phyloP scores from a whole-genome alignment of 2,329 filamentous ascomycete species.

The Fusarium mundagurra region DNA sequence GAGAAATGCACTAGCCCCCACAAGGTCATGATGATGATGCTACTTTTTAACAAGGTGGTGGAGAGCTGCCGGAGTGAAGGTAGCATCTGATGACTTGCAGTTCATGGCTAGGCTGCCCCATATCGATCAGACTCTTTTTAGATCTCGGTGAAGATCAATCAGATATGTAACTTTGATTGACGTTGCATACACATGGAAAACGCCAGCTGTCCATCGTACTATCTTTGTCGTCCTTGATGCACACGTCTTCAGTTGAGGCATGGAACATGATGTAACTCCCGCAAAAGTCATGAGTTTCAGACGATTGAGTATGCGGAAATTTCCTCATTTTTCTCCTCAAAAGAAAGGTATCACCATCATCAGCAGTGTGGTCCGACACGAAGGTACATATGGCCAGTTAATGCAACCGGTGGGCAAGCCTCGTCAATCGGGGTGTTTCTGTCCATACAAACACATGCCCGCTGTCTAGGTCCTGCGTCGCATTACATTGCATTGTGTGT shows the following conservation, averaged over 20 bases:
- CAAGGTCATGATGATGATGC: neutral
- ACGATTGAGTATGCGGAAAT: neutral
- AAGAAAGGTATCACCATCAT: conserved; percentile 9
- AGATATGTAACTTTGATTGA: conserved; percentile 9
- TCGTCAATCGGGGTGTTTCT: conserved; percentile 29
- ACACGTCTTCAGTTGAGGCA: conserved; percentile 30
- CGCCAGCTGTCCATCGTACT: conserved; percentile 37
- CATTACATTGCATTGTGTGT: conserved; percentile 11
- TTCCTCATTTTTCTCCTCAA: conserved; percentile 22
- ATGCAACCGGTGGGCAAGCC: conserved; percentile 36
- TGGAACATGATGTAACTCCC: neutral
- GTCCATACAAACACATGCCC: conserved; percentile 32
- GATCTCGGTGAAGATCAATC: conserved; percentile 21
- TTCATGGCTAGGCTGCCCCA: conserved; percentile 1
- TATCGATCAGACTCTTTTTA: conserved; percentile 17
- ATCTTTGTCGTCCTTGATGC: conserved; percentile 26
- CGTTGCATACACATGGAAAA: conserved; percentile 23
- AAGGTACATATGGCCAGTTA: conserved; percentile 3
- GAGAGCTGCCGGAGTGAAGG: neutral
- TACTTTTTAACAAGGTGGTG: neutral
- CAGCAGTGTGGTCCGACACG: neutral
- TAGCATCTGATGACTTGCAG: conserved; percentile 22
- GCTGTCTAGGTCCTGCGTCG: conserved; percentile 17
- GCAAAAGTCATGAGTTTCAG: neutral
- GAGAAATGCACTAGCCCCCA: conserved; percentile 22